These are phyloP conservation scores for Alternaria brassicae DNA, from an alignment of 2,329 filamentous ascomycete genomes.

Conservation along the genomic window DNA sequence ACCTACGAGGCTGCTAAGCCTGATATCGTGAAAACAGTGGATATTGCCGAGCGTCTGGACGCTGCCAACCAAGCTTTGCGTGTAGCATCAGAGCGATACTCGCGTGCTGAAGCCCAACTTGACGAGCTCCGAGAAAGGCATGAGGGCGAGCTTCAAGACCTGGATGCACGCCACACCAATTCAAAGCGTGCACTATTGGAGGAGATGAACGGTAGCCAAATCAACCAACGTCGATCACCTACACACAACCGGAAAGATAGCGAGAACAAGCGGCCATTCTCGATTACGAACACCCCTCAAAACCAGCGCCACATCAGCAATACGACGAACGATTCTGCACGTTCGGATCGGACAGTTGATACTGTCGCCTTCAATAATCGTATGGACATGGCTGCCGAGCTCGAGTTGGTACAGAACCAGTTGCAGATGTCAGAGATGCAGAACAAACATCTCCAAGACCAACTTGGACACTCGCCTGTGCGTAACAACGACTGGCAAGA, in stretches of 20 bases:
- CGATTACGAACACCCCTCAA: constrained; percentile 78
- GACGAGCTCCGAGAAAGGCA: constrained; percentile 77
- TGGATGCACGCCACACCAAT: constrained; percentile 66
- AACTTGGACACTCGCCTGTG: constrained; percentile 74
- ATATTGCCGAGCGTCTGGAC: constrained; percentile 85
- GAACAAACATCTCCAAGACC: constrained; percentile 88
- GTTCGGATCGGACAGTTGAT: constrained; percentile 85
- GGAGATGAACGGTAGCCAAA: constrained; percentile 86
- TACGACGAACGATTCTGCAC: constrained; percentile 75
- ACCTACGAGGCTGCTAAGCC: constrained; percentile 73
- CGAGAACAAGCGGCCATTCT: constrained; percentile 68
- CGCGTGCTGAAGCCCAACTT: constrained; percentile 83
- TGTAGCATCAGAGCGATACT: constrained; percentile 79
- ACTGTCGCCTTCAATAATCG: constrained; percentile 83
- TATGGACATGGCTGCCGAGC: constrained; percentile 88
- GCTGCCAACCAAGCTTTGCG: constrained; percentile 87
- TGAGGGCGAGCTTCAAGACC: constrained; percentile 72
- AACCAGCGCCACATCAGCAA: constrained; percentile 71
- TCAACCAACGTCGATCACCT: constrained; percentile 71
- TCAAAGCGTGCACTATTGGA: constrained; percentile 79
- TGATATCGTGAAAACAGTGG: constrained; percentile 70
- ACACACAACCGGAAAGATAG: constrained; percentile 70
- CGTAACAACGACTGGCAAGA: constrained; percentile 72
- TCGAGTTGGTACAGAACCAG: constrained; percentile 93
- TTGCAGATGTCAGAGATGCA: constrained; percentile 95